Evolutionary conservation across 2,329 filamentous ascomycete species (phyloP), one percentile per base, ranked within the genome.

Genomic region (Exophiala sp.): DNA sequence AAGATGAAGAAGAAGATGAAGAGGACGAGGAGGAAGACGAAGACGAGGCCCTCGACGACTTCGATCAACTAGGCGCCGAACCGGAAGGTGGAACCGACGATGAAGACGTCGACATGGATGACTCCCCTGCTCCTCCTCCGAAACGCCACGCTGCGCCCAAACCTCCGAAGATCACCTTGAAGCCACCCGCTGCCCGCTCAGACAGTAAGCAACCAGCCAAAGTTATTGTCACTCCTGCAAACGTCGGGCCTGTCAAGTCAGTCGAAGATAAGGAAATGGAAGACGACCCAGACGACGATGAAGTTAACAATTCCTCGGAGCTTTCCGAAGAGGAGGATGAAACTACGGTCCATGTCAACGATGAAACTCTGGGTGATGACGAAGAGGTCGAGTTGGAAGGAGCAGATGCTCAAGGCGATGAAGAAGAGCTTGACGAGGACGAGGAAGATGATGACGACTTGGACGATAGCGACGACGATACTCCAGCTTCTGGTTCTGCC

Each of bases 201-300:
- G 48, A 53, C 16, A 56, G 64, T 24, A 71, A 66, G 56, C 63
- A 68, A 51, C 59, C 63, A 10, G 62, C 66, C 16, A 69, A 67
- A 52, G 64, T 65, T n/a, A 60, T 65, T 13, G 63, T 68, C 10
- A 65, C 63, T n/a, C 60, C 67, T 6, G 62, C 66, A 10, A 64
- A 64, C 24, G 60, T 61, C 11, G 66, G 66, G 19, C 60, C 63
- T 3, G 58, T 70, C 16, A 73, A 73, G 58, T 67, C 69, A 18
- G 68, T 74, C 2, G 71, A 75, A 58, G 67, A 68, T 30, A 73
- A 73, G 48, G 71, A 73, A 58, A 71, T 73, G 68, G 66, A 72
- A 30, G 55, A 70, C 37, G 68, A 70, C 16, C 69, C 72, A 22
- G 76, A 77, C 38, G 76, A 77, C 41, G 74, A 75, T 29, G 75